These are phyloP conservation scores for Zygosaccharomyces bisporus DNA, from an alignment of 805 yeast genomes.

Conservation along the genomic window DNA sequence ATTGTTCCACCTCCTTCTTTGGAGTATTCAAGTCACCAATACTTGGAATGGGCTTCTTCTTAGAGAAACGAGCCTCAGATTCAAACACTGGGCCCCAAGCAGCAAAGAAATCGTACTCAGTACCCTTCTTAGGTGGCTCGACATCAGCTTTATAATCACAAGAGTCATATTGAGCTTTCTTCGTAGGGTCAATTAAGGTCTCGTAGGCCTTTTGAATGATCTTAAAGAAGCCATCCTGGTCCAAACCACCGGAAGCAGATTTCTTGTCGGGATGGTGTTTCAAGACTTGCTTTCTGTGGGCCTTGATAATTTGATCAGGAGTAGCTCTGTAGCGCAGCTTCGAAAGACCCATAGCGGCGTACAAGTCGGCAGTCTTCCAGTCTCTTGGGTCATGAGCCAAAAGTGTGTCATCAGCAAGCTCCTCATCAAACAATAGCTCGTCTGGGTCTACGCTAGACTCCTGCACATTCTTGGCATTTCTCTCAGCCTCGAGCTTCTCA, in stretches of 20 bases:
- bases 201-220: slow-evolving; percentile 96
- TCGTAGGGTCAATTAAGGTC: slow-evolving; percentile 75
- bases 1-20: slow-evolving; percentile 77
- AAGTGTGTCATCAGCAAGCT: slow-evolving; percentile 73
- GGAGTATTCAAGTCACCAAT: slow-evolving; percentile 67
- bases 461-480: slow-evolving; percentile 70
- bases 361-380: slow-evolving; percentile 95
- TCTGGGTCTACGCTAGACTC: slow-evolving; percentile 56
- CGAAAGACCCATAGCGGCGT: slow-evolving; percentile 91
- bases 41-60: slow-evolving; percentile 80
- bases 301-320: slow-evolving; percentile 89
- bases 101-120: slow-evolving; percentile 77
- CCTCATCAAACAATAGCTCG: slow-evolving; percentile 45
- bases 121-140: slow-evolving; percentile 63
- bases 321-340: slow-evolving; percentile 89
- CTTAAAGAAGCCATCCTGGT: slow-evolving; percentile 95
- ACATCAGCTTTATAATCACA: slow-evolving; percentile 89
- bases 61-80: slow-evolving; percentile 88
- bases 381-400: slow-evolving; percentile 93
- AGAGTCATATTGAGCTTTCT: slow-evolving; percentile 92
- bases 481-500: slow-evolving; percentile 89
- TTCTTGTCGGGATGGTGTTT: slow-evolving; percentile 98
- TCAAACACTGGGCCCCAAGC: slow-evolving; percentile 92
- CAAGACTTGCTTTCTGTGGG: slow-evolving; percentile 94
- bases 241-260: slow-evolving; percentile 75